Base-by-base conservation (phyloP, 257 asterid species). In the Anisodus acutangulus region DNA sequence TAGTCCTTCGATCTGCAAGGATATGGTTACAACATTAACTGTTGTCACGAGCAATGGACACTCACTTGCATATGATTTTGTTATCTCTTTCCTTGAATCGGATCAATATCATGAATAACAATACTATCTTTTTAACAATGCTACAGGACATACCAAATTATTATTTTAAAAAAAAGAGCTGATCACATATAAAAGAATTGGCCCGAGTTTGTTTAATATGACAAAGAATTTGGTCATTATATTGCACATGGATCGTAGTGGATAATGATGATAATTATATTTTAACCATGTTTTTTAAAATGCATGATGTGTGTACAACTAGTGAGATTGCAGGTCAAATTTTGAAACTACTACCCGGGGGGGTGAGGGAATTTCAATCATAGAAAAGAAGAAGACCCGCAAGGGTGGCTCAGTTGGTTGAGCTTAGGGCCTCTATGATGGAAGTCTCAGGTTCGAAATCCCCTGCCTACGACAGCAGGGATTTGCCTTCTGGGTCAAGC, bases 1-100 rank as follows among this genome's bases (percentile, higher is more conserved):
- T 63, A 96, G 86, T 51, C 98, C 99, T 92, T 90, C 97, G 66
- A 96, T 87, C 98, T 96, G 90, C 87, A 85, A 69, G 79, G 67
- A 22, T 76, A 51, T 4, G 62, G 81, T 69, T 53, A 16, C 66
- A 76, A 49, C 37, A 49, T 82, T 64, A 82, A 66, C 9, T n/a
- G 4, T 19, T n/a, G 31, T 49, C 57, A 49, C 60, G 19, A 82
- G 8, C 35, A 49, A 62, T 74, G 7, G 16, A 45, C 12, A 49
- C 2, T 51, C 80, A 74, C 81, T 70, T 74, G 45, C 81, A 74
- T 74, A 22, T 47, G 41, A 47, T 74, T 72, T 47, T 5, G 5
- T 47, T 12, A 12, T 74, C 41, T 47, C 57, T 71, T 72, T 45
- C n/a, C 80, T 19, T 31, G 35, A 31, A 31, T 31, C 35, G 35